Evolutionary conservation across 2,329 filamentous ascomycete genomes (phyloP).

Genomic region (Penicillium sp.): DNA sequence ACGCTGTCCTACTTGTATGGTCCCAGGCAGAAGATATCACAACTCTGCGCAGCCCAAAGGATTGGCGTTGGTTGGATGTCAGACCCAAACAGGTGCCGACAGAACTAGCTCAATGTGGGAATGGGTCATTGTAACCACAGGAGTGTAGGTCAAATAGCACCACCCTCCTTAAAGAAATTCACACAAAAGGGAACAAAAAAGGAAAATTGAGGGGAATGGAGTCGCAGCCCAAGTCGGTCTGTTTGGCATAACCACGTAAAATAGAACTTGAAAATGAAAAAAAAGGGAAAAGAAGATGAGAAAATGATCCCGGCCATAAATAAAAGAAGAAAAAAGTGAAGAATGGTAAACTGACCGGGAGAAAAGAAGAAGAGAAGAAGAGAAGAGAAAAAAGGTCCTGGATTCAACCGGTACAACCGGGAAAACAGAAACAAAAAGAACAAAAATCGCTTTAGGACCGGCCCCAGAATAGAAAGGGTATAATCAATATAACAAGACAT

Average conservation of each 20-base stretch:
- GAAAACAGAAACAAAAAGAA: constrained; percentile 17
- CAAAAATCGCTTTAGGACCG: constrained; percentile 37
- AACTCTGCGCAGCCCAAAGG: constrained; percentile 19
- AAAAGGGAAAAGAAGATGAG: constrained; percentile 2
- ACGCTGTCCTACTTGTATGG: constrained; percentile 1
- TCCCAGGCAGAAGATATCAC: constrained; percentile 26
- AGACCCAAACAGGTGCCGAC: constrained; percentile 12
- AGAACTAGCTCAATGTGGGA: constrained; percentile 9
- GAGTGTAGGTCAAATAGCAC: constrained; percentile 16
- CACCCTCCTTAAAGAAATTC: constrained; percentile 39
- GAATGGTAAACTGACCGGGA: constrained; percentile 22
- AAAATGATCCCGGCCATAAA: constrained; percentile 23
- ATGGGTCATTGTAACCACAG: constrained; percentile 21
- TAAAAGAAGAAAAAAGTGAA: constrained; percentile 16
- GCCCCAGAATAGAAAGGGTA: constrained; percentile 37
- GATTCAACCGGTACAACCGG: constrained; percentile 19
- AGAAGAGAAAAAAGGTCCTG: constrained; percentile 26
- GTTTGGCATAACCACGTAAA: constrained; percentile 44
- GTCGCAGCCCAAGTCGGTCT: constrained; percentile 40
- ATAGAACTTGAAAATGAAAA: constrained; percentile 5
- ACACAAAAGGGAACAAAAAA: constrained; percentile 36
- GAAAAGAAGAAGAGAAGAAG: constrained; percentile 32
- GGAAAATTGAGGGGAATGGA: constrained; percentile 13
- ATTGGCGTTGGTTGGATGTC: constrained; percentile 5
- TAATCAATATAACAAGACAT: constrained; percentile 26